Conservation (phyloP, 345 rosid species). For the Salix brachista region DNA sequence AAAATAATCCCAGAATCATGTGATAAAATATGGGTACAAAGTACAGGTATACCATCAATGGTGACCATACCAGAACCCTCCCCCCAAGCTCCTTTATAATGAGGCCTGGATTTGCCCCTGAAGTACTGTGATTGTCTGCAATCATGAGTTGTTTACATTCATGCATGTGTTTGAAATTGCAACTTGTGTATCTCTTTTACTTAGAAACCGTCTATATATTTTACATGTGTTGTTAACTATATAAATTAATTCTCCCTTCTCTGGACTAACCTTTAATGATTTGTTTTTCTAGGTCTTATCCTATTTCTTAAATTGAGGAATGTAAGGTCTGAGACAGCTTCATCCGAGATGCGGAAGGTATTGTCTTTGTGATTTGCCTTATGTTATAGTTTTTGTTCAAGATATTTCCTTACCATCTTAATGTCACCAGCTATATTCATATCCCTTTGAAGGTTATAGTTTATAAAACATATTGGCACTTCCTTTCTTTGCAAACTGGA, state of each 20-base stretch:
- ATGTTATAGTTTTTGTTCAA: background rate
- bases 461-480: background rate
- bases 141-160: background rate
- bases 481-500: background rate
- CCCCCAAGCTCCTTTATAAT: no score
- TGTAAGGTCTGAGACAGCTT: conserved; percentile 57
- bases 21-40: no score
- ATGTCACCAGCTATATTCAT: background rate
- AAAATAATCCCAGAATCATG: no score
- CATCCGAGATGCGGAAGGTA: conserved; percentile 69
- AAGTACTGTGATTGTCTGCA: no score
- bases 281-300: conserved; percentile 37
- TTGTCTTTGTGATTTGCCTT: background rate
- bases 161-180: background rate
- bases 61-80: no score
- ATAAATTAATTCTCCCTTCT: background rate
- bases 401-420: background rate
- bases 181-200: background rate
- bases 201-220: background rate
- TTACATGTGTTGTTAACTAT: background rate
- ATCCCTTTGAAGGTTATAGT: background rate
- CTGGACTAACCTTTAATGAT: conserved; percentile 3
- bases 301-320: conserved; percentile 57
- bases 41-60: no score
- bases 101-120: no score